Evolutionary conservation across 768 basidiomycete species (phyloP), one percentile per base, ranked within the genome.

Genomic region (Sporobolomyces pararoseus): DNA sequence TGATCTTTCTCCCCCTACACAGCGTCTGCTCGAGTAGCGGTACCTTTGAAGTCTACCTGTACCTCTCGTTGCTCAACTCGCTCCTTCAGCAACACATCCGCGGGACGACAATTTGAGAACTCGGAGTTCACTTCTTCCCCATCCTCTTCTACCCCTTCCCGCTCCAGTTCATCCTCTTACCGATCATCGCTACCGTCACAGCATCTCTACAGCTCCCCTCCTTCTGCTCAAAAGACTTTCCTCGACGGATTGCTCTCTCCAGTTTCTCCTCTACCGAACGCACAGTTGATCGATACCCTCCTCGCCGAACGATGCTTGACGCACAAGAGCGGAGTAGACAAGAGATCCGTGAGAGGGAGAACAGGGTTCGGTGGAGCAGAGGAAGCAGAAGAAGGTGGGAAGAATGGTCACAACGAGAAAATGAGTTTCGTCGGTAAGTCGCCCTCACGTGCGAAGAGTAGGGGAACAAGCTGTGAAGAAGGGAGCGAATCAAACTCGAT

Each of bases 251-350:
- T 70, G 35, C 37, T 61, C 27, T 21, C 46, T 4, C 57, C 57
- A 1, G 14, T 66, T 27, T 17, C n/a, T 9, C 32, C 55, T 23
- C 50, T 65, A 12, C 63, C 69, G 7, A 61, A 70, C 42, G 21
- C 44, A 16, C 12, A 49, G 2, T n/a, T 65, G 19, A 51, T 71
- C 55, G 62, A 59, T 31, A 16, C 12, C 3, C 25, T 29, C 4
- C 27, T 63, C 32, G 65, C 65, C 1, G 55, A 42, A 14, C 62
- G 65, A 47, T 62, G 55, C 23, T 23, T 71, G 34, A 71, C 70
- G 9, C 70, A 71, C 62, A 71, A 71, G 70, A 71, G 70, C 51
- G 70, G 65, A 14, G 65, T 66, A 25, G 70, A 71, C 39, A 71
- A 71, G 57, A 23, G 31, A 19, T 9, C 3, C 7, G 17, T 13